Conservation (phyloP, 306 rosid species). For the Malus asiatica region DNA sequence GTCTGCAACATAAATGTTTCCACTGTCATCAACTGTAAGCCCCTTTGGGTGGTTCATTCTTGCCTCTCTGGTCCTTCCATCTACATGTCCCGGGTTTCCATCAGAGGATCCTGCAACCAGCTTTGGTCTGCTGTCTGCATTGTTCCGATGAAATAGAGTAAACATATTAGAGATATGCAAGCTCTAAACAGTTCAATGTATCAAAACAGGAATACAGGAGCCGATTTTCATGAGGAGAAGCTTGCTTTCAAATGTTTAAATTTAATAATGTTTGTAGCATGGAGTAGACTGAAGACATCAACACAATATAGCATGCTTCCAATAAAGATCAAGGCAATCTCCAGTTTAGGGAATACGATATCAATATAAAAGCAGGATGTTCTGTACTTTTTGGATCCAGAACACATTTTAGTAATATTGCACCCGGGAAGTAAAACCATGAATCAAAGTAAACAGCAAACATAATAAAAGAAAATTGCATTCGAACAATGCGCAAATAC, state of each 20-base stretch:
- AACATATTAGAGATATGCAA: neutral
- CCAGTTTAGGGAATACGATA: neutral
- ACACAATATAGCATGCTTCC: neutral
- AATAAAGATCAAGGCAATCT: neutral
- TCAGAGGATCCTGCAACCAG: slow-evolving; percentile 80
- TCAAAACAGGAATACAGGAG: neutral
- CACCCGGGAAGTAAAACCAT: neutral
- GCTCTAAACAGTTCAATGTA: neutral
- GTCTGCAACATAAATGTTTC: slow-evolving; percentile 86
- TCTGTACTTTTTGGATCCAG: neutral
- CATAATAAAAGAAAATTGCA: neutral
- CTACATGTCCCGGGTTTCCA: slow-evolving; percentile 81
- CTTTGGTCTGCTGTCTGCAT: slow-evolving; percentile 82
- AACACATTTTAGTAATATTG: neutral
- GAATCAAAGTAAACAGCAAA: neutral
- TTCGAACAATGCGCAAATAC: neutral
- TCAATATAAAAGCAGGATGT: neutral
- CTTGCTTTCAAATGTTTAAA: neutral
- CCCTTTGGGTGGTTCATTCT: slow-evolving; percentile 89
- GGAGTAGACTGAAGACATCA: neutral
- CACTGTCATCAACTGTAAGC: slow-evolving; percentile 79
- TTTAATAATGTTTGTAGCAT: neutral
- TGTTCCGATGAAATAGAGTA: slow-evolving; percentile 14
- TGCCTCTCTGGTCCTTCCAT: slow-evolving; percentile 77
- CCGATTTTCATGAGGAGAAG: neutral